Conservation (phyloP, 1,284 basidiomycete genomes). For the Leccinum pachyderme region DNA sequence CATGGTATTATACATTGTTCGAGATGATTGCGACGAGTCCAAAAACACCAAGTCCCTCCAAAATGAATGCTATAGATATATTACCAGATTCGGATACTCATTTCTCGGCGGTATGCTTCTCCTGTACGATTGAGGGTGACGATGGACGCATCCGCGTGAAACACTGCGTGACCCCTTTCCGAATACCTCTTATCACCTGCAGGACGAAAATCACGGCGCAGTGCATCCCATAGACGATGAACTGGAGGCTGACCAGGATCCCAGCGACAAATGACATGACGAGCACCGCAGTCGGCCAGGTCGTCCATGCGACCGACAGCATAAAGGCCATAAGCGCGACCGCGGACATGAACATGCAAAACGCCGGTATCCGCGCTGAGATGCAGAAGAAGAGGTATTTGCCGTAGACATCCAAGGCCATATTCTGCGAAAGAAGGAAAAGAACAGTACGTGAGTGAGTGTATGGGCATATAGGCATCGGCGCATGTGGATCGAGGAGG, state of each 20-base stretch:
- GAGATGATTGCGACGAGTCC: neutral
- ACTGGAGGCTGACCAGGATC: constrained; percentile 57
- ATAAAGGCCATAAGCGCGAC: constrained; percentile 58
- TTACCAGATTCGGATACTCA: constrained; percentile 1
- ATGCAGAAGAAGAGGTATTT: constrained; percentile 66
- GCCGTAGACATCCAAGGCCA: constrained; percentile 55
- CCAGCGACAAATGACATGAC: constrained; percentile 57
- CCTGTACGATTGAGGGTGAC: constrained; percentile 4
- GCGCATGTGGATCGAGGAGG: neutral
- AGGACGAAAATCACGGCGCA: constrained; percentile 23
- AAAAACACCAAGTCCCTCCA: neutral
- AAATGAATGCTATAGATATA: neutral
- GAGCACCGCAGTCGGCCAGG: constrained; percentile 60
- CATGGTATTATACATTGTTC: constrained; percentile 11
- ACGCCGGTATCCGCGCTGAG: constrained; percentile 56
- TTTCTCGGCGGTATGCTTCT: constrained; percentile 11
- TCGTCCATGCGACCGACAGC: constrained; percentile 54
- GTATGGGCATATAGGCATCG: neutral
- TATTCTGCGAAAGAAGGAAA: constrained; percentile 33
- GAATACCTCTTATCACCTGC: constrained; percentile 6
- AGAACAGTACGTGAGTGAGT: neutral
- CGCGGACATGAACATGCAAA: constrained; percentile 55
- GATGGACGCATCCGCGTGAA: constrained; percentile 12
- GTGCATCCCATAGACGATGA: constrained; percentile 56
- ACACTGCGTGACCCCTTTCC: constrained; percentile 16